Evolutionary conservation across 305 asterid genomes (phyloP).

Genomic region (Fraxinus angustifolia): DNA sequence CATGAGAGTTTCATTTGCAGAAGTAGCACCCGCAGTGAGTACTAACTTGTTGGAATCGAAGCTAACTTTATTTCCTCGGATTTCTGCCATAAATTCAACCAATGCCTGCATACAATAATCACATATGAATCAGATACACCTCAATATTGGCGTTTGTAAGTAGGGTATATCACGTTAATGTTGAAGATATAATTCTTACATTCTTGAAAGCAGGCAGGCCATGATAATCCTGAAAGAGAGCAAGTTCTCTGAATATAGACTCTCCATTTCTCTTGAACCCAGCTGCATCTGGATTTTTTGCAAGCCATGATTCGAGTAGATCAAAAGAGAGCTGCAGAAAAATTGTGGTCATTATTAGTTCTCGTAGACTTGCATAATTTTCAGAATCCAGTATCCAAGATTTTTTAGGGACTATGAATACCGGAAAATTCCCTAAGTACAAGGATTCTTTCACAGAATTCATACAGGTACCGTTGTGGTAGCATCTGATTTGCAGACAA

Average conservation of each 20-base stretch:
- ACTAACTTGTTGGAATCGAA: background rate
- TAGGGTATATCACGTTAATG: background rate
- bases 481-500: background rate
- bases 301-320: conserved; percentile 59
- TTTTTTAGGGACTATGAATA: background rate
- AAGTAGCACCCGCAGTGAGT: conserved; percentile 15
- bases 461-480: background rate
- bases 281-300: conserved; percentile 59
- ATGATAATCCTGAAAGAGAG: conserved; percentile 73
- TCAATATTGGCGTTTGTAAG: background rate
- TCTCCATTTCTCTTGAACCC: conserved; percentile 49
- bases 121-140: background rate
- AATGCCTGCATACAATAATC: background rate
- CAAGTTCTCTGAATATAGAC: conserved; percentile 68
- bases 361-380: background rate
- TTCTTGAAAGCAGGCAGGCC: conserved; percentile 77
- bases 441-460: background rate
- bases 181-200: conserved; percentile 30
- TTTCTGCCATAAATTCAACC: conserved; percentile 10
- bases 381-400: background rate
- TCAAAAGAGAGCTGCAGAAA: conserved; percentile 53
- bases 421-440: background rate
- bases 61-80: conserved; percentile 15
- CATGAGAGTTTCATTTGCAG: conserved; percentile 19
- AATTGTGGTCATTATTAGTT: background rate